These are phyloP conservation scores for Styphnolobium japonicum DNA, from an alignment of 306 rosid species.

Conservation along the genomic window DNA sequence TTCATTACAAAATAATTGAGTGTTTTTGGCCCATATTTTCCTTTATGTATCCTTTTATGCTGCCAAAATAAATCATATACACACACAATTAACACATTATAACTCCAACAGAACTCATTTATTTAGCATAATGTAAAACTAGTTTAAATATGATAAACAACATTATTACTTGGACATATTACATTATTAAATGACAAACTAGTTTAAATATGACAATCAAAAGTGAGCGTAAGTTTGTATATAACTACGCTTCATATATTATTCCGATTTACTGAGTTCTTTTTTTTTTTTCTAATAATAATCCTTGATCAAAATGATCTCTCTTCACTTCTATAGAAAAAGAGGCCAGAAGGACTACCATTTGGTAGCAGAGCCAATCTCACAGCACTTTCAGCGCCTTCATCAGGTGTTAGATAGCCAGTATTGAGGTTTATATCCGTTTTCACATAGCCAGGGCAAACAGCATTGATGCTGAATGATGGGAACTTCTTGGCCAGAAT, in stretches of 20 bases:
- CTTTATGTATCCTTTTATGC: background rate
- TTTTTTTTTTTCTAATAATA: too few relatives aligned
- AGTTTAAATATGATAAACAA: too few relatives aligned
- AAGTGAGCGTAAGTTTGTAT: background rate
- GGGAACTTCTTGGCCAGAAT: constrained; percentile 37
- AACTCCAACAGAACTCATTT: background rate
- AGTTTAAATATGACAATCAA: background rate
- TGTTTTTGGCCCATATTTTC: background rate
- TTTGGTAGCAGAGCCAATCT: constrained; percentile 46
- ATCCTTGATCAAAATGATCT: constrained; percentile 18
- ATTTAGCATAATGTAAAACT: background rate
- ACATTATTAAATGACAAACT: background rate
- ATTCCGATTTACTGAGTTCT: background rate
- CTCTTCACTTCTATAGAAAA: constrained; percentile 21
- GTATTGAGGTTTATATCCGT: constrained; percentile 37
- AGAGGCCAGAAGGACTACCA: constrained; percentile 34
- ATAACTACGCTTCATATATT: background rate
- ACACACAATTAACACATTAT: background rate
- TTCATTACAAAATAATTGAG: too few relatives aligned
- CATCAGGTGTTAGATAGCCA: constrained; percentile 44
- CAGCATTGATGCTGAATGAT: constrained; percentile 21
- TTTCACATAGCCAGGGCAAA: constrained; percentile 50
- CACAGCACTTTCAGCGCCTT: constrained; percentile 49
- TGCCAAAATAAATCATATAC: background rate
- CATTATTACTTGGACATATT: too few relatives aligned